Conservation (phyloP, 192 early-diverging fungal species). For the Podila minutissima region DNA sequence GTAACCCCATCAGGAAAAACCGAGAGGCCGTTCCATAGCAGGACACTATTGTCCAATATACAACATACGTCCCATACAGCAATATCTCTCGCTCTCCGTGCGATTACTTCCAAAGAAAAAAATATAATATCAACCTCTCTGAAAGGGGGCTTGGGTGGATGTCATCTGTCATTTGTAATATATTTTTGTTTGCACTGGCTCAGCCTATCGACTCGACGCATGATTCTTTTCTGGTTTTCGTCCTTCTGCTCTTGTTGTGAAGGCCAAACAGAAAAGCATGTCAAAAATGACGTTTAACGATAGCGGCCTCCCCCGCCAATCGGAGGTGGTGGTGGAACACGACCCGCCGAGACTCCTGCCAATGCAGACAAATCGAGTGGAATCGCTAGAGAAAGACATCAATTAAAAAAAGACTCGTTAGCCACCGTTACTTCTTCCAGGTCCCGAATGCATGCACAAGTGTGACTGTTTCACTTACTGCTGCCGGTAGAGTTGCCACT, state of each 20-base stretch:
- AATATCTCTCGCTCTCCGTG: too few species aligned
- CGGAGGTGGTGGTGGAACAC: slow-evolving; percentile 23
- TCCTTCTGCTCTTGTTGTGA: background rate
- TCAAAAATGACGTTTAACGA: background rate
- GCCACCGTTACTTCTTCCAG: background rate
- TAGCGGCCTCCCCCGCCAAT: slow-evolving; percentile 1
- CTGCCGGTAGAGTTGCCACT: slow-evolving; percentile 51
- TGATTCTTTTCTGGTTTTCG: background rate
- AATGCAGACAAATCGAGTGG: slow-evolving; percentile 16
- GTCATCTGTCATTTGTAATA: too few species aligned
- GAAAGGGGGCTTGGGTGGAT: too few species aligned
- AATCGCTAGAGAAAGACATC: background rate
- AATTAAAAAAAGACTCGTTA: background rate
- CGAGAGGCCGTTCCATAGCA: too few species aligned
- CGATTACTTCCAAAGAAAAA: too few species aligned
- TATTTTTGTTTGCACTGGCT: too few species aligned
- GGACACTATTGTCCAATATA: too few species aligned
- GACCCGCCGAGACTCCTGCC: slow-evolving; percentile 9
- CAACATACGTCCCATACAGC: too few species aligned
- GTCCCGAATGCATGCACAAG: background rate
- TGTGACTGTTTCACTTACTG: slow-evolving; percentile 15
- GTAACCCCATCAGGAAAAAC: too few species aligned
- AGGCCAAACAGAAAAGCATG: background rate
- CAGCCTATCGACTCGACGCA: background rate
- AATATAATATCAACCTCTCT: too few species aligned